These are phyloP conservation scores for Fusarium sp. DNA, from an alignment of 2,329 filamentous ascomycete genomes.

Conservation along the genomic window DNA sequence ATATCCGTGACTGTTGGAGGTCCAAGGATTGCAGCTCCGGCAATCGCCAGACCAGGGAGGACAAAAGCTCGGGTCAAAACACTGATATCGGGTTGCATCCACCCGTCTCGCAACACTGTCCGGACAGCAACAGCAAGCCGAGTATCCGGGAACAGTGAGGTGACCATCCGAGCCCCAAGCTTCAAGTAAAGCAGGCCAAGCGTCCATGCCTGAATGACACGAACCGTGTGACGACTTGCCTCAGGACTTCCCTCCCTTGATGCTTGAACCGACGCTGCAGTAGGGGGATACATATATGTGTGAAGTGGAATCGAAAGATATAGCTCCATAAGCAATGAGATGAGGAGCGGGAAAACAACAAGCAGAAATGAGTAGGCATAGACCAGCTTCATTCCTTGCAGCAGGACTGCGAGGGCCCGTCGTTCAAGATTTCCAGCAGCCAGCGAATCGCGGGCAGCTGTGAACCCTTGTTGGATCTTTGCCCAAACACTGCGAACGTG, in stretches of 20 bases:
- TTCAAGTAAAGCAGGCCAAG: conserved; percentile 92
- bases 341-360: conserved; percentile 84
- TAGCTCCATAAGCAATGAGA: conserved; percentile 86
- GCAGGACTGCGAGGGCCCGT: conserved; percentile 49
- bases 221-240: conserved; percentile 75
- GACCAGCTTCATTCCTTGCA: conserved; percentile 64
- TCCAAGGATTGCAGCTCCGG: conserved; percentile 71
- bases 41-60: conserved; percentile 78
- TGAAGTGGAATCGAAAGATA: conserved; percentile 91
- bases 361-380: conserved; percentile 85
- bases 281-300: conserved; percentile 75
- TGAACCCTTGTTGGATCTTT: conserved; percentile 53
- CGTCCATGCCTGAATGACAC: conserved; percentile 94
- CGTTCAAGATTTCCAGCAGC: conserved; percentile 40
- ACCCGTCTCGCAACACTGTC: conserved; percentile 81
- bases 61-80: conserved; percentile 90
- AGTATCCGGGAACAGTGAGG: conserved; percentile 77
- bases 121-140: conserved; percentile 82
- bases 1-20: conserved; percentile 73
- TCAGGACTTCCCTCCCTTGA: conserved; percentile 44
- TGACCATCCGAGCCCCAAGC: conserved; percentile 78
- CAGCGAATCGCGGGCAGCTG: conserved; percentile 43
- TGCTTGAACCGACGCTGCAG: conserved; percentile 51
- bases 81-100: conserved; percentile 81
- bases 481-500: conserved; percentile 62